A percentile compares a stretch with the other conserved stretches of the same genome.
Evolutionary conservation across 208 protist species (phyloP).

Genomic region (Crithidia mellificae): DNA sequence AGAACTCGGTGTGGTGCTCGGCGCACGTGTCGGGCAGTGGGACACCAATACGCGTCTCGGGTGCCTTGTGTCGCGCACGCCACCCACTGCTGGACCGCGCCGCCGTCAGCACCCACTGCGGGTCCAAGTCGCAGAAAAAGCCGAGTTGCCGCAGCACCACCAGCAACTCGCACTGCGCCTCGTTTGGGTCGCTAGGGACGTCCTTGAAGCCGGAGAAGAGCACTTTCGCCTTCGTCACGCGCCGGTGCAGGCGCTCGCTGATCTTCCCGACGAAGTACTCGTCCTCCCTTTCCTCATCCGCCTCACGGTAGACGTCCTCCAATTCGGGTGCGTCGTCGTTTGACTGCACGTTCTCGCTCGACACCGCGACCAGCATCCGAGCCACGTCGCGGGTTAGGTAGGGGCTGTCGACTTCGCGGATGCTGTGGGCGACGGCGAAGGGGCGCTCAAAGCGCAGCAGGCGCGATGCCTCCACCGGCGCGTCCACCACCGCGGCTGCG

Average conservation of each 20-base stretch:
- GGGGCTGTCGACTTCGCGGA: slow-evolving; percentile 51
- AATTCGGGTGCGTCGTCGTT: slow-evolving; percentile 22
- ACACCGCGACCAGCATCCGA: slow-evolving; percentile 34
- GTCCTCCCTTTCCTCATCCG: slow-evolving; percentile 15
- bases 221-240: slow-evolving; percentile 41
- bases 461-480: slow-evolving; percentile 15
- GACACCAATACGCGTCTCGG: slow-evolving; percentile 10
- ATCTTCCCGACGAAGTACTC: slow-evolving; percentile 9
- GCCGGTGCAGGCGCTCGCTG: slow-evolving; percentile 25
- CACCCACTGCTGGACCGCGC: background rate
- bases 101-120: background rate
- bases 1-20: slow-evolving; percentile 47
- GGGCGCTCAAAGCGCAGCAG: slow-evolving; percentile 63
- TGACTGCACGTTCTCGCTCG: slow-evolving; percentile 26
- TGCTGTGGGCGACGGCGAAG: slow-evolving; percentile 51
- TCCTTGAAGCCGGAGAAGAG: slow-evolving; percentile 57
- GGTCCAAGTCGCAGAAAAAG: slow-evolving; percentile 76
- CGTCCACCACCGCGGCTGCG: too few species aligned
- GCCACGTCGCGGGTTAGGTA: slow-evolving; percentile 40
- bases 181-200: slow-evolving; percentile 33
- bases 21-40: slow-evolving; percentile 35
- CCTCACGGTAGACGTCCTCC: slow-evolving; percentile 35
- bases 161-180: slow-evolving; percentile 71
- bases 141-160: slow-evolving; percentile 59
- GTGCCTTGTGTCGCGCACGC: background rate